Evolutionary conservation across 2,329 filamentous ascomycete species (phyloP).

Genomic region (Cladosporium sp.): DNA sequence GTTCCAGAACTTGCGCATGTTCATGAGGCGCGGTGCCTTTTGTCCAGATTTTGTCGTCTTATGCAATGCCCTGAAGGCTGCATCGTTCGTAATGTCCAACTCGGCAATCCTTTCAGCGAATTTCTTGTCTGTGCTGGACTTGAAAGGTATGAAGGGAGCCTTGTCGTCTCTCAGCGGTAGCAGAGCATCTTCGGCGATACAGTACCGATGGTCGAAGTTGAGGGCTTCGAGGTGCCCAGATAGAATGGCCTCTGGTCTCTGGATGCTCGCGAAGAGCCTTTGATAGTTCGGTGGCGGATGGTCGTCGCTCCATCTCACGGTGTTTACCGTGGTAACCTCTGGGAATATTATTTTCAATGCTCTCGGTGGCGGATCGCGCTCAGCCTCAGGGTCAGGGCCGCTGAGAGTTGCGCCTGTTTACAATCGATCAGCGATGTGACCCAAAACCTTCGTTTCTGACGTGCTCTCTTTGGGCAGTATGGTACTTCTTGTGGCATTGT

Average conservation of each 20-base stretch:
- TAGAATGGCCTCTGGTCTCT: constrained; percentile 40
- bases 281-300: constrained; percentile 36
- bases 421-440: not conserved
- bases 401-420: constrained; percentile 12
- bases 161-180: constrained; percentile 24
- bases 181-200: constrained; percentile 17
- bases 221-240: constrained; percentile 37
- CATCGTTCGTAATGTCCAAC: constrained; percentile 51
- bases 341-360: constrained; percentile 28
- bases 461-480: not conserved
- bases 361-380: constrained; percentile 27
- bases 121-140: constrained; percentile 38
- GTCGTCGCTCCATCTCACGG: constrained; percentile 17
- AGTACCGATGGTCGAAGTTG: constrained; percentile 42
- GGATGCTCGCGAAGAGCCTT: constrained; percentile 40
- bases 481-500: not conserved
- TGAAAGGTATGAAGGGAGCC: constrained; percentile 36
- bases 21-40: constrained; percentile 48
- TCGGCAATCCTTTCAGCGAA: constrained; percentile 49
- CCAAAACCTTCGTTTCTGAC: not conserved
- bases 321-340: not conserved
- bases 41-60: constrained; percentile 45
- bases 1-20: constrained; percentile 58
- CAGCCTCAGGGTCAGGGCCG: constrained; percentile 23
- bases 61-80: constrained; percentile 54